Evolutionary conservation across 2,329 filamentous ascomycete genomes (phyloP), one percentile per base, ranked within the genome.

Genomic region (Trichoderma breve): DNA sequence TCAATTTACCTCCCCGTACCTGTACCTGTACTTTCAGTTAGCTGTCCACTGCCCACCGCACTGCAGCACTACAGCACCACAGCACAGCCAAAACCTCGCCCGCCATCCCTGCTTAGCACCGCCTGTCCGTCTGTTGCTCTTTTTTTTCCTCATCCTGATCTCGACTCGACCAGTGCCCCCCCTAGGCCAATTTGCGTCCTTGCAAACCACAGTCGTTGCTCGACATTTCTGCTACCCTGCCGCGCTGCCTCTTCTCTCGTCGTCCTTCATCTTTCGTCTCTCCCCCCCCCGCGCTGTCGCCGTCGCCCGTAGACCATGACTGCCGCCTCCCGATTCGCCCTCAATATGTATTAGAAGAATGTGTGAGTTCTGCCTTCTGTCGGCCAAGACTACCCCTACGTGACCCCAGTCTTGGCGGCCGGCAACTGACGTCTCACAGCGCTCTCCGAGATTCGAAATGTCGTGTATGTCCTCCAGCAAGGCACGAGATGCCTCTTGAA

Each of bases 401-500:
- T 69, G 53, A 61, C 71, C 65, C 65, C 53, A 36, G 61, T 72
- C 70, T 73, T 72, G 72, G 73, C 79, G 78, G 75, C 73, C 74
- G 73, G 74, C 72, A 76, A 79, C 81, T 82, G 77, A 80, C 78
- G 75, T 79, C 74, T 79, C 72, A 76, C 78, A 85, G 84, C 84
- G 81, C 83, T 85, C 79, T 80, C 80, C 79, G 81, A 84, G 81
- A 82, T 86, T 80, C 82, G 82, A 82, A 86, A 86, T 84, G 83
- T 82, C 80, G 82, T 86, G 84, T 85, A 85, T 58, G 70, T 71
- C 53, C 53, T 71, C 32, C 34, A 32, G 55, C 55, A 47, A 34
- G 30, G 28, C 21, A 26, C 64, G 26, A 43, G 39, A 63, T 21
- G 43, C 61, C 26, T 64, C 12, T 32, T 11, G 21, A n/a, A 24